phyloP scores from a whole-genome alignment of 257 asterid genomes.

The Schizonepeta tenuifolia region DNA sequence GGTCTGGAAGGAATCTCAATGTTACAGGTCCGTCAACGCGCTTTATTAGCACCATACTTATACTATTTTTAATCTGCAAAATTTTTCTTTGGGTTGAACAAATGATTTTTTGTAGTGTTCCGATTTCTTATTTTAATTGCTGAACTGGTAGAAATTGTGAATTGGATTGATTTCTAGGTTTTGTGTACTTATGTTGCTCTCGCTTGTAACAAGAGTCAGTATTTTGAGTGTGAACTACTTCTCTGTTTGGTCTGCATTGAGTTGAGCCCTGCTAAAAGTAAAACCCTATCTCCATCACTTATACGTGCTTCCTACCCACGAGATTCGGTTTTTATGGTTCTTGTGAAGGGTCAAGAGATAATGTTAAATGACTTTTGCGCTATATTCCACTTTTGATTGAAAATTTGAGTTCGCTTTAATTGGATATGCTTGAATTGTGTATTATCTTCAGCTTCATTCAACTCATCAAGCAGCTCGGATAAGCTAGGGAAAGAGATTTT shows the following conservation, averaged over 20 bases:
- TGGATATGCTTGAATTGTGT: conserved; percentile 24
- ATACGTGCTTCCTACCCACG: not conserved
- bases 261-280: conserved; percentile 24
- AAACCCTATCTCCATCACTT: conserved; percentile 7
- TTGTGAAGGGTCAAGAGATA: conserved; percentile 1
- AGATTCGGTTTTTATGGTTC: not conserved
- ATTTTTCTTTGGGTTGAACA: conserved; percentile 2
- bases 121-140: not conserved
- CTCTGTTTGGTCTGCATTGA: not conserved
- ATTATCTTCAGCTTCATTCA: conserved; percentile 63
- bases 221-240: not conserved
- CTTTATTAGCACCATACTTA: too few species aligned
- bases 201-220: not conserved
- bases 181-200: not conserved
- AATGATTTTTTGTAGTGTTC: not conserved
- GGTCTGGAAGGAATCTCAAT: conserved; percentile 30
- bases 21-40: conserved; percentile 44
- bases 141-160: conserved; percentile 16
- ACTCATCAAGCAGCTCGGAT: conserved; percentile 58
- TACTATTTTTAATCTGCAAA: not conserved
- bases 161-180: conserved; percentile 4
- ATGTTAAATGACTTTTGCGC: not conserved
- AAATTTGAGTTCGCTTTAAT: conserved; percentile 6
- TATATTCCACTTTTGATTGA: not conserved
- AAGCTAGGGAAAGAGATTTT: conserved; percentile 73